A percentile compares a stretch with the other conserved stretches of the same genome.
Evolutionary conservation across 2,329 filamentous ascomycete genomes (phyloP).

Genomic region (Ophiostoma piceae): DNA sequence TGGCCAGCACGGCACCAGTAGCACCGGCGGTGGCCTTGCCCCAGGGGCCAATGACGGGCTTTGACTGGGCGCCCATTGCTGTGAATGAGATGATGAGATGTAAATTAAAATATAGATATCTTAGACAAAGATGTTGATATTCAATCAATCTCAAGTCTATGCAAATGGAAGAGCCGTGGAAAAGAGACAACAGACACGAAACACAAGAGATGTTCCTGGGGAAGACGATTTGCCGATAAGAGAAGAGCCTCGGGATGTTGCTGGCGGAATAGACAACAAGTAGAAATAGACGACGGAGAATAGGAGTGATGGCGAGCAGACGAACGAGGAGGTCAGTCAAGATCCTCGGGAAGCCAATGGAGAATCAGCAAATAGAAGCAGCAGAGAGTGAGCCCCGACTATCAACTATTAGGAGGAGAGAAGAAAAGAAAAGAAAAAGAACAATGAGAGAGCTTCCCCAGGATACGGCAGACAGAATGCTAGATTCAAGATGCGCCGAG

Average conservation of each 20-base stretch:
- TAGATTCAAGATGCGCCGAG: slow-evolving; percentile 17
- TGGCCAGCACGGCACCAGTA: slow-evolving; percentile 87
- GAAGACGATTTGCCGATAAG: slow-evolving; percentile 6
- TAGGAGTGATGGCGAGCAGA: slow-evolving; percentile 2
- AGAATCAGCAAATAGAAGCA: neutral
- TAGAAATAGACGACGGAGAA: neutral
- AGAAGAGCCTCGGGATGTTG: slow-evolving; percentile 11
- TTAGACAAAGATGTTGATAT: neutral
- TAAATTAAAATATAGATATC: neutral
- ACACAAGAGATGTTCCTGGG: neutral
- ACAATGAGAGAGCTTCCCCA: neutral
- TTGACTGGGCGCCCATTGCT: slow-evolving; percentile 51
- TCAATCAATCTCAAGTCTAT: neutral
- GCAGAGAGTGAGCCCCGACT: too few relatives aligned
- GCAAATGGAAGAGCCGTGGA: neutral
- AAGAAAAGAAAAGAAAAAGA: neutral
- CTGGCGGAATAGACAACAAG: slow-evolving; percentile 3
- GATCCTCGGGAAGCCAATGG: neutral
- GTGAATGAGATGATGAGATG: neutral
- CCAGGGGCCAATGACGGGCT: slow-evolving; percentile 79
- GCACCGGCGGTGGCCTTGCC: slow-evolving; percentile 88
- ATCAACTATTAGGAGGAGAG: too few relatives aligned
- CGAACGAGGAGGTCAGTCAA: neutral
- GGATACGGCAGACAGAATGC: neutral
- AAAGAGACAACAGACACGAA: neutral